phyloP scores from a whole-genome alignment of 371 early-diverging fungal species.

The Smittium mucronatum region DNA sequence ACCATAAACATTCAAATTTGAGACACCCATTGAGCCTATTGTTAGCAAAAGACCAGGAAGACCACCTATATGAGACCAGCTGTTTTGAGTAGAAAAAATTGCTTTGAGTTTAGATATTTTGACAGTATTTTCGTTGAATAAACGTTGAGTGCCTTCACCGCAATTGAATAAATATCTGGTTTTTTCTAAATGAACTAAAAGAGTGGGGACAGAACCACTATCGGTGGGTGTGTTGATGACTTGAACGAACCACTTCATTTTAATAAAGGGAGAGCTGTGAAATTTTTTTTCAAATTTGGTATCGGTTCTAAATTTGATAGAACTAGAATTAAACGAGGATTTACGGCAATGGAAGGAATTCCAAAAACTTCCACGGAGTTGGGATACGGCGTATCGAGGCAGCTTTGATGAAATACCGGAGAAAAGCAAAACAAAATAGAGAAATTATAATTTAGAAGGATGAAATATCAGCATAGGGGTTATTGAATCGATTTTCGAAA shows the following conservation, averaged over 20 bases:
- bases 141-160: slow-evolving; percentile 83
- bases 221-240: slow-evolving; percentile 55
- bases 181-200: slow-evolving; percentile 62
- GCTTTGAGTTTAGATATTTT: slow-evolving; percentile 50
- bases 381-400: not conserved
- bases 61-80: slow-evolving; percentile 79
- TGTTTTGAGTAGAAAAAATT: slow-evolving; percentile 62
- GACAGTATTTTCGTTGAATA: slow-evolving; percentile 60
- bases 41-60: slow-evolving; percentile 89
- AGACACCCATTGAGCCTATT: slow-evolving; percentile 59
- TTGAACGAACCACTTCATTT: slow-evolving; percentile 70
- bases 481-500: too few species aligned
- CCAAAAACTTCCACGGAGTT: not conserved
- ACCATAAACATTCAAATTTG: slow-evolving; percentile 47
- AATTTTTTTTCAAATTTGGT: slow-evolving; percentile 5
- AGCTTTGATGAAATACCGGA: slow-evolving; percentile 1
- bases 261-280: slow-evolving; percentile 13
- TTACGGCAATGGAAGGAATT: not conserved
- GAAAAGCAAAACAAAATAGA: too few species aligned
- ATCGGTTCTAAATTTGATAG: too few species aligned
- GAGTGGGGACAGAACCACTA: slow-evolving; percentile 52
- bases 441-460: too few species aligned
- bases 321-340: not conserved
- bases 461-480: too few species aligned
- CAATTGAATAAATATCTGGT: slow-evolving; percentile 89